Conservation (phyloP, 164 flowering plant genomes). For the Echeveria elegans region DNA sequence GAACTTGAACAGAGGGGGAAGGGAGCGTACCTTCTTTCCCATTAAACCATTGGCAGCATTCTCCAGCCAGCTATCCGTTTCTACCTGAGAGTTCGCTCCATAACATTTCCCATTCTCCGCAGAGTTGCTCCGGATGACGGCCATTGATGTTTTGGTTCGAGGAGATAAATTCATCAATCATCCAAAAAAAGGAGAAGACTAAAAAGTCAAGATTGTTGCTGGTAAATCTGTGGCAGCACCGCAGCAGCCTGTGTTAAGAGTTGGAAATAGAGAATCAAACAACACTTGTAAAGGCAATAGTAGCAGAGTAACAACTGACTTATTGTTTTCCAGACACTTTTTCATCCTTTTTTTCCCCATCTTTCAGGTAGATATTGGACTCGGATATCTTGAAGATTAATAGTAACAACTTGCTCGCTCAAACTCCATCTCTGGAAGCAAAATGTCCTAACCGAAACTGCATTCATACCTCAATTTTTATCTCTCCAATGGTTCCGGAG, state of each 20-base stretch:
- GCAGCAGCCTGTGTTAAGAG: slow-evolving; percentile 64
- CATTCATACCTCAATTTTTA: slow-evolving; percentile 87
- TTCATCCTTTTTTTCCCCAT: no score
- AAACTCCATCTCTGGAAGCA: no score
- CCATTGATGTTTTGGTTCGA: slow-evolving; percentile 21
- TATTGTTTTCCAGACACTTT: no score
- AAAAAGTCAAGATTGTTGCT: no score
- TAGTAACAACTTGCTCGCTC: neutral
- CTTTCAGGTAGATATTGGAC: no score
- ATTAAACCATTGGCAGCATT: slow-evolving; percentile 88
- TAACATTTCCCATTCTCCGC: slow-evolving; percentile 79
- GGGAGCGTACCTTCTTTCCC: slow-evolving; percentile 78
- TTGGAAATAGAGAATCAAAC: neutral
- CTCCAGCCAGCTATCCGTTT: slow-evolving; percentile 93
- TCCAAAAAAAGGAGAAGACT: slow-evolving; percentile 30
- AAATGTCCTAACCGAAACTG: no score
- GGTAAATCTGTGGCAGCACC: no score
- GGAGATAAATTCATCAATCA: slow-evolving; percentile 55
- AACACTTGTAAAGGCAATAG: no score
- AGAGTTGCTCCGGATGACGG: slow-evolving; percentile 43
- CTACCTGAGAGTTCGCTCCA: slow-evolving; percentile 95
- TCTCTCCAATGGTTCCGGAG: slow-evolving; percentile 85
- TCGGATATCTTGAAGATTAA: no score
- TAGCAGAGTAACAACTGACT: no score
- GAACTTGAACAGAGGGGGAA: neutral